These are phyloP conservation scores for Apiotrichum sp. DNA, from an alignment of 1,284 basidiomycete genomes.

Conservation along the genomic window DNA sequence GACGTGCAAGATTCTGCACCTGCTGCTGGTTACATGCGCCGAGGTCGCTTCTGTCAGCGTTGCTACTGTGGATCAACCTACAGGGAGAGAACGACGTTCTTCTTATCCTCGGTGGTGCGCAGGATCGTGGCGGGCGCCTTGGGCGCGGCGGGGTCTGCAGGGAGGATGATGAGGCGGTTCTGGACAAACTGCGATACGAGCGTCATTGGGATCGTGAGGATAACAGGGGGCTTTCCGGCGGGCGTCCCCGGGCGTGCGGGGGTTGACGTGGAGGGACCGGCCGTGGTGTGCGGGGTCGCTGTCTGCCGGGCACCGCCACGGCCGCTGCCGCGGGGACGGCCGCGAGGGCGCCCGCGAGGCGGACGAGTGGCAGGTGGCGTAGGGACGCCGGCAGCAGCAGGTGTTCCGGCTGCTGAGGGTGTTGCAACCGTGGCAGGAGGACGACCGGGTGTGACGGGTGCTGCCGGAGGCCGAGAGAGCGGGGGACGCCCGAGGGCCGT, in stretches of 20 bases:
- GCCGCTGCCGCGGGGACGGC: slow-evolving; percentile 13
- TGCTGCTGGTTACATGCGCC: slow-evolving; percentile 27
- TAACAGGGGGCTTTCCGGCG: slow-evolving; percentile 6
- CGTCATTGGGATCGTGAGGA: slow-evolving; percentile 18
- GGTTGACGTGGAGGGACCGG: not conserved
- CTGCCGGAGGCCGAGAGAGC: too few relatives aligned
- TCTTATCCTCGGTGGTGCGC: slow-evolving; percentile 31
- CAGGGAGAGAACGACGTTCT: slow-evolving; percentile 30
- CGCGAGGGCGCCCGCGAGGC: slow-evolving; percentile 15
- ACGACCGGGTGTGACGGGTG: too few relatives aligned
- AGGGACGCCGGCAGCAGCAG: not conserved
- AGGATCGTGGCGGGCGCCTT: slow-evolving; percentile 29
- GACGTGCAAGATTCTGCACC: slow-evolving; percentile 26
- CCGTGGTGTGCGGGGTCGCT: not conserved
- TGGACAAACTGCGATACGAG: slow-evolving; percentile 12
- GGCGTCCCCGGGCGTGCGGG: not conserved
- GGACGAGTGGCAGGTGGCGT: not conserved
- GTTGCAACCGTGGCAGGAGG: not conserved
- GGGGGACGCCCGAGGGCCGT: too few relatives aligned
- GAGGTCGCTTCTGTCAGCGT: slow-evolving; percentile 18
- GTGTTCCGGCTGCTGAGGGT: not conserved
- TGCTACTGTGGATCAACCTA: slow-evolving; percentile 14
- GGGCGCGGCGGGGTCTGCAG: slow-evolving; percentile 15
- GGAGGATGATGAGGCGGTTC: slow-evolving; percentile 17
- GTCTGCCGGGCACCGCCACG: slow-evolving; percentile 13